Percentiles rank a stretch among this genome's conserved stretches.
These are phyloP conservation scores for Elsinoe fawcettii DNA, from an alignment of 2,329 filamentous ascomycete species.

Conservation along the genomic window DNA sequence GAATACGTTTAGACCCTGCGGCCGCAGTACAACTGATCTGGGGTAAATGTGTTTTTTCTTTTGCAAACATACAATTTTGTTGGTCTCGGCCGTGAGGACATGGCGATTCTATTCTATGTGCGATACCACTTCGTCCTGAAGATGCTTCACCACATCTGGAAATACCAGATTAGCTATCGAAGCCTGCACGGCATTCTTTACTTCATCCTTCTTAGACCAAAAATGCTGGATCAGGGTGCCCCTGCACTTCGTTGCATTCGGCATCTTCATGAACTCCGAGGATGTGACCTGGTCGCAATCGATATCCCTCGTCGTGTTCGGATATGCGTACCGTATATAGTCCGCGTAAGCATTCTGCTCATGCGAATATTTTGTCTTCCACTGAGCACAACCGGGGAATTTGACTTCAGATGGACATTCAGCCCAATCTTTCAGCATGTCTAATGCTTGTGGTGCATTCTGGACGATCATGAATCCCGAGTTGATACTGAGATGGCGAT, in stretches of 20 bases:
- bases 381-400: conserved; percentile 28
- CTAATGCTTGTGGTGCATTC: conserved; percentile 27
- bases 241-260: conserved; percentile 23
- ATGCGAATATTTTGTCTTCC: conserved; percentile 26
- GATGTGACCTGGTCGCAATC: conserved; percentile 29
- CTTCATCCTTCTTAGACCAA: conserved; percentile 16
- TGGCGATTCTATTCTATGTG: neutral
- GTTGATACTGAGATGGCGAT: conserved; percentile 32
- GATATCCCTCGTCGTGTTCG: conserved; percentile 31
- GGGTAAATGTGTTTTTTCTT: too few relatives aligned
- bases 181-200: neutral
- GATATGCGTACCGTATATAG: conserved; percentile 30
- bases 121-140: neutral
- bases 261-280: neutral
- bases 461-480: conserved; percentile 41
- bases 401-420: conserved; percentile 28
- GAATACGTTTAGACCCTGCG: too few relatives aligned
- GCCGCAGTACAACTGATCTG: too few relatives aligned
- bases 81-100: too few relatives aligned
- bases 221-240: conserved; percentile 33
- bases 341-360: conserved; percentile 31
- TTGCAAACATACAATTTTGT: too few relatives aligned
- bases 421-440: conserved; percentile 29
- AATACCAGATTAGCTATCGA: conserved; percentile 8
- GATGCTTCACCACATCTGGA: neutral